Evolutionary conservation across 768 basidiomycete species (phyloP).

Genomic region (Panaeolus cyanescens): DNA sequence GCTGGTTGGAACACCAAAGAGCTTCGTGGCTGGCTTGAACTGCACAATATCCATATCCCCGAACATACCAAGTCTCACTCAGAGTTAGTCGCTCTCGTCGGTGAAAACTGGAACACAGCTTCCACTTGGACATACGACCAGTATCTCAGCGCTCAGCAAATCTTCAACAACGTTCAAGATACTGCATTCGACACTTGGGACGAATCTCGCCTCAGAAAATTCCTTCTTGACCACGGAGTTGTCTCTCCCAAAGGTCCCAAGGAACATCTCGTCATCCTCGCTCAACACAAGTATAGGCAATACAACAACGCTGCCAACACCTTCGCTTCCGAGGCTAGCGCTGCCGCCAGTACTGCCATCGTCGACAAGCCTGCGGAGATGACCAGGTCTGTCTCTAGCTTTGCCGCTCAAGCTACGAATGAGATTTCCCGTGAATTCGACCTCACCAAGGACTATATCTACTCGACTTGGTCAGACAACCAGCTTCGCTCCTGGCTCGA

Average conservation of each 20-base stretch:
- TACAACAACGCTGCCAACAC: slow-evolving; percentile 63
- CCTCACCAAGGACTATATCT: slow-evolving; percentile 83
- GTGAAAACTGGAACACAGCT: slow-evolving; percentile 60
- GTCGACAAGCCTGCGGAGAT: slow-evolving; percentile 46
- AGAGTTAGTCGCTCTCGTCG: slow-evolving; percentile 49
- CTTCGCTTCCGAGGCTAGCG: slow-evolving; percentile 50
- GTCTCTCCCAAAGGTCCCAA: slow-evolving; percentile 77
- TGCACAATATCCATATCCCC: slow-evolving; percentile 61
- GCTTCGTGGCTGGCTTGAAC: slow-evolving; percentile 68
- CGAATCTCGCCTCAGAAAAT: slow-evolving; percentile 79
- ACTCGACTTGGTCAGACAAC: slow-evolving; percentile 87
- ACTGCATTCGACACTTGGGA: slow-evolving; percentile 80
- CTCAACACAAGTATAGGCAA: slow-evolving; percentile 66
- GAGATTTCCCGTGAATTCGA: slow-evolving; percentile 56
- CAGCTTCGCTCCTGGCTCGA: slow-evolving; percentile 72
- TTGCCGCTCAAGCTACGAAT: slow-evolving; percentile 54
- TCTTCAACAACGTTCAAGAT: slow-evolving; percentile 60
- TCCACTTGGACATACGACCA: slow-evolving; percentile 64
- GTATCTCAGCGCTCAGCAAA: slow-evolving; percentile 61
- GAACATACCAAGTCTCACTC: slow-evolving; percentile 41
- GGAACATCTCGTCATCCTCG: slow-evolving; percentile 80
- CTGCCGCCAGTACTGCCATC: slow-evolving; percentile 49
- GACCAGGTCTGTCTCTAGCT: slow-evolving; percentile 39
- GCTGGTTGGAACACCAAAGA: slow-evolving; percentile 63
- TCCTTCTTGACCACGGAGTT: slow-evolving; percentile 85